Conservation (phyloP, 306 rosid species). For the Herpetospermum pedunculosum region DNA sequence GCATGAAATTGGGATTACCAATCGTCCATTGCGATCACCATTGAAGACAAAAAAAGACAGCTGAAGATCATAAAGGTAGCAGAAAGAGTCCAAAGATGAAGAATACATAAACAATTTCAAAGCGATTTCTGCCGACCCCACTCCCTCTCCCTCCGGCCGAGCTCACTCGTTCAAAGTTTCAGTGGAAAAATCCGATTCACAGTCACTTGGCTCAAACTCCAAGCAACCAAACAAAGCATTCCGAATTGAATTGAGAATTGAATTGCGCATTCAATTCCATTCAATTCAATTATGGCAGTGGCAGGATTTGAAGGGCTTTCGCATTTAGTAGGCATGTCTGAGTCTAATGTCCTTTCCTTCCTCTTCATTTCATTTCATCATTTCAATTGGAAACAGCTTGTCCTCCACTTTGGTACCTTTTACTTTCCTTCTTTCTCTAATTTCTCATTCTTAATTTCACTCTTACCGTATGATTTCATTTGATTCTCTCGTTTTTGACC, state of each 20-base stretch:
- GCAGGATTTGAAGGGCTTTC: background rate
- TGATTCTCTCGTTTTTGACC: too few relatives aligned
- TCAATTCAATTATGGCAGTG: background rate
- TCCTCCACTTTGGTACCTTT: conserved; percentile 3
- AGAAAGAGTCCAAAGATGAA: background rate
- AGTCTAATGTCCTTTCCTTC: background rate
- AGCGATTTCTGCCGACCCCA: too few relatives aligned
- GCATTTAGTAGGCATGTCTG: background rate
- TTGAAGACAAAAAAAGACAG: background rate
- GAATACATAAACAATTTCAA: background rate
- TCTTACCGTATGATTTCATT: background rate
- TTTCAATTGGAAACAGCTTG: conserved; percentile 3
- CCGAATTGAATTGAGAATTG: background rate
- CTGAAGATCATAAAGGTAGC: background rate
- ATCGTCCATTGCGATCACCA: background rate
- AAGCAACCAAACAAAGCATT: background rate
- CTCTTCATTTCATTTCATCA: background rate
- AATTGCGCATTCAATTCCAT: too few relatives aligned
- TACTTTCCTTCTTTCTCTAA: background rate
- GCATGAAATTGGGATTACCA: background rate
- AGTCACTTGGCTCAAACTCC: background rate
- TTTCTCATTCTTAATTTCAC: background rate
- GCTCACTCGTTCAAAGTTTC: background rate
- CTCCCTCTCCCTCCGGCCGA: background rate
- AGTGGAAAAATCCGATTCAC: background rate